phyloP scores from a whole-genome alignment of 176 grass and related monocot species.

The Aegilops speltoides region DNA sequence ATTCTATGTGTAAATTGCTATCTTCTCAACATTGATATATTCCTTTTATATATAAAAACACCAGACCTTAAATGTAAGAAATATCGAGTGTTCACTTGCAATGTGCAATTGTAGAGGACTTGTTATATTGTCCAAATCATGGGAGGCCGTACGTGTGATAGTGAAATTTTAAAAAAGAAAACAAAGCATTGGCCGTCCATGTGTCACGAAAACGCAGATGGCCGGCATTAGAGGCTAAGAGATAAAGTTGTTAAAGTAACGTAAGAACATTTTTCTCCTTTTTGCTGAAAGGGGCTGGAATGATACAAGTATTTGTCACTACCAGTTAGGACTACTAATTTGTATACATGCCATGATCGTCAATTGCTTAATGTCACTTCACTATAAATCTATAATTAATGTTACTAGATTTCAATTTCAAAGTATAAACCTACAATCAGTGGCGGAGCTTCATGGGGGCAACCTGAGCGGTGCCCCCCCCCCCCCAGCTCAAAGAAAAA shows the following conservation, averaged over 20 bases:
- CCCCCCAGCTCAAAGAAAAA: too few relatives aligned
- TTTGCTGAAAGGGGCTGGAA: constrained; percentile 31
- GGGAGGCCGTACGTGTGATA: constrained; percentile 42
- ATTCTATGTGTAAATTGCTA: too few relatives aligned
- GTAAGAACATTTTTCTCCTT: constrained; percentile 34
- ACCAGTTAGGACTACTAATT: constrained; percentile 9
- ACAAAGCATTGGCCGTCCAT: neutral
- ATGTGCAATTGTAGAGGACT: neutral
- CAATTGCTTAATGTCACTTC: constrained; percentile 13
- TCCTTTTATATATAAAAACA: too few relatives aligned
- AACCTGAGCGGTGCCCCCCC: too few relatives aligned
- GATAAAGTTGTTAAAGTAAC: neutral
- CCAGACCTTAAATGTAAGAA: neutral
- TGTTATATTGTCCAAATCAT: constrained; percentile 21
- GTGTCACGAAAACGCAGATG: constrained; percentile 23
- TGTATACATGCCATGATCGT: constrained; percentile 1
- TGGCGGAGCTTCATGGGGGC: too few relatives aligned
- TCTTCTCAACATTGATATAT: too few relatives aligned
- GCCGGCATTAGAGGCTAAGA: constrained; percentile 31
- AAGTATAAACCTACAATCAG: neutral
- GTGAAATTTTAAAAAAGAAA: constrained; percentile 14
- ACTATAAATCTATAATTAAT: neutral
- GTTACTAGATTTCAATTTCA: neutral
- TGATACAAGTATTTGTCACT: constrained; percentile 5
- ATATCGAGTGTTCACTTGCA: neutral